Base-by-base conservation (phyloP, 176 grass and related monocot genomes). In the Oryza meyeriana region DNA sequence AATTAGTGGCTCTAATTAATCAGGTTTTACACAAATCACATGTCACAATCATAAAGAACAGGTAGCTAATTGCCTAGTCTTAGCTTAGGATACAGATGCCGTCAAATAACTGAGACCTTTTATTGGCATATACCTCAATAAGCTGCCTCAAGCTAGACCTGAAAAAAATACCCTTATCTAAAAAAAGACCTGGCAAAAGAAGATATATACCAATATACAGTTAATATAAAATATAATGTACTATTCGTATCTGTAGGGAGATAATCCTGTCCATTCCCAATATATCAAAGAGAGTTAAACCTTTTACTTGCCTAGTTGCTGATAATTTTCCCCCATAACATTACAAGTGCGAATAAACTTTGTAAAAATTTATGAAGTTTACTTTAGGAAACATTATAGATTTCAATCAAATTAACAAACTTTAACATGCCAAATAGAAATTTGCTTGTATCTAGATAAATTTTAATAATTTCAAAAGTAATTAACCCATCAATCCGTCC, bases 41-140 rank as follows among this genome's bases (percentile, higher is more conserved):
- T 18, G 66, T 78, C 83, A 78, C 66, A 22, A 35, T 79, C 57
- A 25, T 72, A 47, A 79, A 64, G 58, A 64, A 79, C 48, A 65
- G 67, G 24, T 18, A 79, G 40, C 59, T 75, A 59, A 12, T 33
- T 75, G 34, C 16, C 57, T 44, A 36, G 66, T 47, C 55, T 30
- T 50, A 71, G 38, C 6, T 35, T 47, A 47, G 52, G 16, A 25
- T 14, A 64, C 17, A 13, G 67, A 61, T 64, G 24, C 24, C 32
- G 71, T 38, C 25, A 55, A 41, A 62, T 61, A n/a, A 10, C n/a
- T 70, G 70, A 48, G 38, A 6, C 34, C 24, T 25, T 72, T 73
- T 64, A 64, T 47, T 72, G 29, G 8, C 36, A 82, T 72, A 31
- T 9, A 72, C n/a, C 57, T 44, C 2, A 25, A 35, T 62, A 58